A percentile compares a stretch with the other conserved stretches of the same genome.
phyloP scores from a whole-genome alignment of 805 yeast species.

The Vanderwaltozyma verrucispora region DNA sequence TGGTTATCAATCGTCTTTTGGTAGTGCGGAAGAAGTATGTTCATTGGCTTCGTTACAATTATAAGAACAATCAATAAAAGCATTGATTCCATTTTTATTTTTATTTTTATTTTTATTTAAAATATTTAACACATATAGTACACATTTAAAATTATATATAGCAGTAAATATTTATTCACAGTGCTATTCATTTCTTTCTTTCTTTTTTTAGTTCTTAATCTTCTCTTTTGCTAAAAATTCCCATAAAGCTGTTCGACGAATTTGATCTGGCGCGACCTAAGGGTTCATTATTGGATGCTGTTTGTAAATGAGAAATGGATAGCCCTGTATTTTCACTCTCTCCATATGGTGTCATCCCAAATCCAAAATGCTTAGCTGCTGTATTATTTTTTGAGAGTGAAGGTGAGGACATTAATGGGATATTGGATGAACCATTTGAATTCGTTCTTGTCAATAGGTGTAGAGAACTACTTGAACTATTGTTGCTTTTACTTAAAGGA shows the following conservation, averaged over 20 bases:
- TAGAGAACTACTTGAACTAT: slow-evolving; percentile 18
- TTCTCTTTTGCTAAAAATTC: background rate
- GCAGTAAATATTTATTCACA: no score
- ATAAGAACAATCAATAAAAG: no score
- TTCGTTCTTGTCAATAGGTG: slow-evolving; percentile 9
- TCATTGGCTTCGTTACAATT: background rate
- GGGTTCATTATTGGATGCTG: background rate
- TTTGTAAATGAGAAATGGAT: background rate
- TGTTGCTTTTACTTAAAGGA: slow-evolving; percentile 18
- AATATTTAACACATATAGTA: no score
- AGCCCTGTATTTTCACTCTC: background rate
- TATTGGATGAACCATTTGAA: slow-evolving; percentile 7
- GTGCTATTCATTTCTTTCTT: background rate
- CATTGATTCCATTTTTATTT: no score
- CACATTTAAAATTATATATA: no score
- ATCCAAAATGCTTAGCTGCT: slow-evolving; percentile 18
- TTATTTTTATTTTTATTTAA: no score
- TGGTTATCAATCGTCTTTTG: slow-evolving; percentile 63
- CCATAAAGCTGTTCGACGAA: background rate
- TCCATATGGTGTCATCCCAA: slow-evolving; percentile 21
- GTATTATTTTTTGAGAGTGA: slow-evolving; percentile 9
- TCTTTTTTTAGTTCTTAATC: background rate
- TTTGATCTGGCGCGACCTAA: background rate
- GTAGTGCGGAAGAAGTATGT: slow-evolving; percentile 34
- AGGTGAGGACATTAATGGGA: slow-evolving; percentile 3